These are phyloP conservation scores for Curvularia eragrostidis DNA, from an alignment of 2,329 filamentous ascomycete species.

Conservation along the genomic window DNA sequence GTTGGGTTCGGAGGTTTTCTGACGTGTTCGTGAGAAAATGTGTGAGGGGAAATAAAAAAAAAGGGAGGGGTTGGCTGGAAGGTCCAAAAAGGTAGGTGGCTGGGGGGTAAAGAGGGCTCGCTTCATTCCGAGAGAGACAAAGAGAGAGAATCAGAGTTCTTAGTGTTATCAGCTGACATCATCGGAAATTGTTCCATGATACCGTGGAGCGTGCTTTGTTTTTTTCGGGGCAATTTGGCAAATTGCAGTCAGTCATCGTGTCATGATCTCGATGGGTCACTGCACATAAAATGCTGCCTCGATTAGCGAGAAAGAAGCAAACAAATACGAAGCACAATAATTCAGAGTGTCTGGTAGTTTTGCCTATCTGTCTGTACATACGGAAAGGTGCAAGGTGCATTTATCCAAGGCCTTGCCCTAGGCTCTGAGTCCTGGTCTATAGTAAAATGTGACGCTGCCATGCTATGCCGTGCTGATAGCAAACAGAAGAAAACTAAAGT, in stretches of 20 bases:
- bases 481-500: slow-evolving; percentile 23
- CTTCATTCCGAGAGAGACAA: neutral
- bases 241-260: slow-evolving; percentile 5
- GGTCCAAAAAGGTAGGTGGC: neutral
- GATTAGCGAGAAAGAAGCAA: slow-evolving; percentile 12
- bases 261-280: slow-evolving; percentile 20
- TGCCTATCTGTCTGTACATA: slow-evolving; percentile 18
- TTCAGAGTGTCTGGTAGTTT: slow-evolving; percentile 20
- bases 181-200: neutral
- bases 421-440: slow-evolving; percentile 12
- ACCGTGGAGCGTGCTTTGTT: neutral
- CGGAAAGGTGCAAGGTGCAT: slow-evolving; percentile 9
- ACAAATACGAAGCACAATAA: slow-evolving; percentile 9
- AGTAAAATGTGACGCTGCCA: slow-evolving; percentile 10
- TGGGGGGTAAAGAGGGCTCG: neutral
- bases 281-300: slow-evolving; percentile 6
- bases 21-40: neutral
- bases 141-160: neutral
- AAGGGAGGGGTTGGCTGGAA: neutral
- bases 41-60: too few species aligned
- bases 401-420: slow-evolving; percentile 12
- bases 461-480: slow-evolving; percentile 16
- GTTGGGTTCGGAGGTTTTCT: neutral
- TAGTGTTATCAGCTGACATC: slow-evolving; percentile 1
- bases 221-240: neutral